phyloP scores from a whole-genome alignment of 2,329 filamentous ascomycete species.

The Neofusicoccum ribis region DNA sequence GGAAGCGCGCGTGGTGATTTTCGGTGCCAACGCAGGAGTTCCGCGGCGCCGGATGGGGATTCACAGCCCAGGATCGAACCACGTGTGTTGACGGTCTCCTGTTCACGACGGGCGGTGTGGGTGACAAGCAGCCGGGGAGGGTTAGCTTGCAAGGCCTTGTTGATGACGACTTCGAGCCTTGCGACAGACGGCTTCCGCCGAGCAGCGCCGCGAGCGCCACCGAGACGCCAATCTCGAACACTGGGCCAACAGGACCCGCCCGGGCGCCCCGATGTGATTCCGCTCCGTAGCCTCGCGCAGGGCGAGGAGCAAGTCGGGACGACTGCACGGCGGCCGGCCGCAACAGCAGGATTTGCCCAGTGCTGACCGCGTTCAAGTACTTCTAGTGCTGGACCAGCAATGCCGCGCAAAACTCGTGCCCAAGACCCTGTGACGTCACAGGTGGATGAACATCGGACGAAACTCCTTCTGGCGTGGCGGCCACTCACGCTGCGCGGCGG shows the following conservation, averaged over 20 bases:
- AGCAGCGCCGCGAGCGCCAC: neutral
- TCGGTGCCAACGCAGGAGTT: neutral
- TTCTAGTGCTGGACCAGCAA: neutral
- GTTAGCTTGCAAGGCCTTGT: neutral
- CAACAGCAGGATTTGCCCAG: neutral
- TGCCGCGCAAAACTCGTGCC: neutral
- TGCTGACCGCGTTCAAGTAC: neutral
- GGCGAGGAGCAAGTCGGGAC: neutral
- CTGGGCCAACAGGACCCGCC: constrained; percentile 3
- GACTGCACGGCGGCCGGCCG: neutral
- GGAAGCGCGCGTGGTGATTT: neutral
- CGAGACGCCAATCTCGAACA: neutral
- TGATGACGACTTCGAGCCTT: constrained; percentile 9
- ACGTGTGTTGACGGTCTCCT: constrained; percentile 14
- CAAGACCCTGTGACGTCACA: constrained; percentile 6
- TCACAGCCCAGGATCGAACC: constrained; percentile 11
- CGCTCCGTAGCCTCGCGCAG: neutral
- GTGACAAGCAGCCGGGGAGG: neutral
- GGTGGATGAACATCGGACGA: neutral
- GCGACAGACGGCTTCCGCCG: constrained; percentile 11
- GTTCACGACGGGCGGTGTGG: constrained; percentile 7
- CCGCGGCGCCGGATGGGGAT: constrained; percentile 1
- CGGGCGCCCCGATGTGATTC: neutral
- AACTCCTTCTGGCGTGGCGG: neutral
- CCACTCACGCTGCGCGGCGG: neutral